phyloP scores from a whole-genome alignment of 2,329 filamentous ascomycete species.

The Aspergillus costaricaensis region DNA sequence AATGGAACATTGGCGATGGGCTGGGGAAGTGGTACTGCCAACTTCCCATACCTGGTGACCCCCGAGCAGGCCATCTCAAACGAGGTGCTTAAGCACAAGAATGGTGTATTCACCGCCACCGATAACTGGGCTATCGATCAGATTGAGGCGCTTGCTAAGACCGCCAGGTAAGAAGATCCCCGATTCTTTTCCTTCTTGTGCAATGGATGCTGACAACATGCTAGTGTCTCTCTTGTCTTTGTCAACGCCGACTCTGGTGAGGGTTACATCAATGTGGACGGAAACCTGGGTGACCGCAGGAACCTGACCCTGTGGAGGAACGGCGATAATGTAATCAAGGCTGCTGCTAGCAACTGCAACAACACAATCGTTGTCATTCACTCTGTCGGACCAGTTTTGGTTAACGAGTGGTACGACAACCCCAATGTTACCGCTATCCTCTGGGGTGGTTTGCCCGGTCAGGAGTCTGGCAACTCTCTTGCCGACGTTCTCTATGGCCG shows the following conservation, averaged over 20 bases:
- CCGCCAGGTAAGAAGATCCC: slow-evolving; percentile 40
- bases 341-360: slow-evolving; percentile 73
- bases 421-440: slow-evolving; percentile 74
- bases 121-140: slow-evolving; percentile 59
- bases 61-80: slow-evolving; percentile 67
- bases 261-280: slow-evolving; percentile 79
- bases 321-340: slow-evolving; percentile 78
- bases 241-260: slow-evolving; percentile 86
- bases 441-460: slow-evolving; percentile 73
- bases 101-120: slow-evolving; percentile 62
- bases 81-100: slow-evolving; percentile 65
- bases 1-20: slow-evolving; percentile 65
- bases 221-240: slow-evolving; percentile 70
- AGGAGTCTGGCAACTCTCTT: slow-evolving; percentile 74
- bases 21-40: slow-evolving; percentile 62
- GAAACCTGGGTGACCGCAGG: slow-evolving; percentile 83
- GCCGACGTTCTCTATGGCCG: slow-evolving; percentile 72
- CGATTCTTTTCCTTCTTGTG: too few species aligned
- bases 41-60: slow-evolving; percentile 65
- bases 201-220: background rate
- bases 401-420: slow-evolving; percentile 63
- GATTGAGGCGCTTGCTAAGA: slow-evolving; percentile 53
- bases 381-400: slow-evolving; percentile 74
- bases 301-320: slow-evolving; percentile 88
- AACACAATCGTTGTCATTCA: slow-evolving; percentile 95